These are phyloP conservation scores for Singerocomus inundabilis DNA, from an alignment of 1,284 basidiomycete species.

Conservation along the genomic window DNA sequence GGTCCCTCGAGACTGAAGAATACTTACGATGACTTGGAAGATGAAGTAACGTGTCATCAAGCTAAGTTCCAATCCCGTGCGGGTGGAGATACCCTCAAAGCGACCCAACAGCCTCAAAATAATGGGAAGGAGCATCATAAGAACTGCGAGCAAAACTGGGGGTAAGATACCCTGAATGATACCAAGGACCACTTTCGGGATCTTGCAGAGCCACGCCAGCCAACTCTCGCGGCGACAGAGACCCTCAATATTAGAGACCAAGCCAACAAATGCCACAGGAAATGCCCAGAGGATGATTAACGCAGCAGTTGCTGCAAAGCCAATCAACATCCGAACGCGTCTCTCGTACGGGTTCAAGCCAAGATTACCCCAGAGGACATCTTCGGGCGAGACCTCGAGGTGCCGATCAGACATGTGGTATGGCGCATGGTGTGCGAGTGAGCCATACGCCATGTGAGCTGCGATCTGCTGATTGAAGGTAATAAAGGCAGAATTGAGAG, in stretches of 20 bases:
- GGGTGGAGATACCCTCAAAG: slow-evolving; percentile 81
- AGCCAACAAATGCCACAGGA: slow-evolving; percentile 84
- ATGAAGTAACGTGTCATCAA: slow-evolving; percentile 91
- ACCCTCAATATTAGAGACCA: slow-evolving; percentile 77
- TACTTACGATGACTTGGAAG: slow-evolving; percentile 84
- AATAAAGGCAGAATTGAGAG: slow-evolving; percentile 85
- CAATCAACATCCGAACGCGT: slow-evolving; percentile 57
- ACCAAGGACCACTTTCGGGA: slow-evolving; percentile 66
- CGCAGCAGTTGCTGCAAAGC: slow-evolving; percentile 60
- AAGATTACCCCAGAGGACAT: slow-evolving; percentile 91
- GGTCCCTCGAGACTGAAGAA: neutral
- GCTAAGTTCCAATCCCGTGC: slow-evolving; percentile 82
- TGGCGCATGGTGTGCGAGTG: slow-evolving; percentile 74
- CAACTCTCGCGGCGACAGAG: slow-evolving; percentile 67
- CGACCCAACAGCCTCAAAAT: slow-evolving; percentile 74
- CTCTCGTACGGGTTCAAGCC: slow-evolving; percentile 89
- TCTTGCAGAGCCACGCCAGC: slow-evolving; percentile 80
- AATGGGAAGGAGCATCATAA: slow-evolving; percentile 92
- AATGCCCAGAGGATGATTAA: slow-evolving; percentile 74
- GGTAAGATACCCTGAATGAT: slow-evolving; percentile 93
- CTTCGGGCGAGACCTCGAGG: slow-evolving; percentile 76
- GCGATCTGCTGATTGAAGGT: slow-evolving; percentile 93
- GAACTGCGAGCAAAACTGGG: slow-evolving; percentile 78
- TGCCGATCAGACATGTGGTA: slow-evolving; percentile 70
- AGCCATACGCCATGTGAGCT: slow-evolving; percentile 81